Evolutionary conservation across 495 filamentous ascomycete species (phyloP).

Genomic region (Penicillium alfredii): DNA sequence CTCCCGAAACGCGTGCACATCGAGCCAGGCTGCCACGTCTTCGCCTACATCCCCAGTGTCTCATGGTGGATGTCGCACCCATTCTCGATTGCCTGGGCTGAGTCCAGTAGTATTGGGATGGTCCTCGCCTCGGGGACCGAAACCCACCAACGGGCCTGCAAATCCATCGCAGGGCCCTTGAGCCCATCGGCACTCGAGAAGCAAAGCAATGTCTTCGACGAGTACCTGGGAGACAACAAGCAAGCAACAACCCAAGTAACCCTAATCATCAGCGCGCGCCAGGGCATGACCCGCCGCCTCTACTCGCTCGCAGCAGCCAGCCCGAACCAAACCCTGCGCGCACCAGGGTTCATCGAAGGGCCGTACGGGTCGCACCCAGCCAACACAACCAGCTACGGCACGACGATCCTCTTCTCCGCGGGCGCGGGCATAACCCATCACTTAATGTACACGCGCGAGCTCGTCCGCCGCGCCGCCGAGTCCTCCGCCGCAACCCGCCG

Average conservation of each 20-base stretch:
- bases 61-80: constrained; percentile 64
- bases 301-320: constrained; percentile 59
- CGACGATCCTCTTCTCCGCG: constrained; percentile 77
- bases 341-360: constrained; percentile 67
- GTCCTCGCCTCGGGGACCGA: no score
- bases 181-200: constrained; percentile 32
- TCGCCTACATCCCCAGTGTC: constrained; percentile 71
- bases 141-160: constrained; percentile 9
- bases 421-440: constrained; percentile 89
- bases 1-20: constrained; percentile 72
- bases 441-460: constrained; percentile 67
- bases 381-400: constrained; percentile 71
- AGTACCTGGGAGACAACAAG: constrained; percentile 15
- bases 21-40: constrained; percentile 72
- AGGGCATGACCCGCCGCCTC: constrained; percentile 75
- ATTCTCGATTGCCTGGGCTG: constrained; percentile 53
- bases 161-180: constrained; percentile 4
- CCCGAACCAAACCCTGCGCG: constrained; percentile 53
- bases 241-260: constrained; percentile 56
- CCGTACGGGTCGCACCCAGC: constrained; percentile 70
- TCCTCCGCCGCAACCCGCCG: constrained; percentile 70
- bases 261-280: constrained; percentile 69
- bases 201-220: constrained; percentile 33
- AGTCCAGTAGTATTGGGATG: no score
- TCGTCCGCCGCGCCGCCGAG: constrained; percentile 62